A percentile compares a stretch with the other conserved stretches of the same genome.
phyloP scores from a whole-genome alignment of 371 early-diverging fungal genomes.

The Mortierella sp. region DNA sequence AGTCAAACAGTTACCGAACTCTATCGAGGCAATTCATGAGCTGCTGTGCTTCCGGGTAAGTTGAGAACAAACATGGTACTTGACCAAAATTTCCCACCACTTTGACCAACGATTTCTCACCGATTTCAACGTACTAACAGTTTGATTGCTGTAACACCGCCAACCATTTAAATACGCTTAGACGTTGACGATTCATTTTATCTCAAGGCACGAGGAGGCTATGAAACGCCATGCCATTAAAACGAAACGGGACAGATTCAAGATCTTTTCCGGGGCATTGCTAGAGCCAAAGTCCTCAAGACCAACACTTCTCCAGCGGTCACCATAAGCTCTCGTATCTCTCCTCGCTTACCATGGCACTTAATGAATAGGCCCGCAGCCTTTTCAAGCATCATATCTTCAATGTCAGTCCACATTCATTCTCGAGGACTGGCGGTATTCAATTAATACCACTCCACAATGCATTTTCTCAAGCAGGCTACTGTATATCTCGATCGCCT shows the following conservation, averaged over 20 bases:
- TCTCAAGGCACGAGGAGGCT: conserved; percentile 1
- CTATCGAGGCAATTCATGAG: conserved; percentile 16
- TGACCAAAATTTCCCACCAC: not conserved
- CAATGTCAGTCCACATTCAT: not conserved
- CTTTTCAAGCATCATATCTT: not conserved
- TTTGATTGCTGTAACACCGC: not conserved
- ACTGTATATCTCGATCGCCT: conserved; percentile 1
- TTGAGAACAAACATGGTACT: not conserved
- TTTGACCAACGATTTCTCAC: not conserved
- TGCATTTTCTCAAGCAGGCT: not conserved
- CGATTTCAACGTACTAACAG: not conserved
- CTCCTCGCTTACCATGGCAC: not conserved
- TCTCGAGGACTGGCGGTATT: conserved; percentile 2
- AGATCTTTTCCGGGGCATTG: conserved; percentile 2
- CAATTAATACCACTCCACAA: not conserved
- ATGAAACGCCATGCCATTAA: conserved; percentile 2
- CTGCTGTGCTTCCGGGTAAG: conserved; percentile 21
- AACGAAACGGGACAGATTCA: conserved; percentile 3
- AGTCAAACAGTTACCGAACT: conserved; percentile 11
- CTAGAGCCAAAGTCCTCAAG: conserved; percentile 2
- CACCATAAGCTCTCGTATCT: conserved; percentile 1
- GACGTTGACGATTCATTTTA: not conserved
- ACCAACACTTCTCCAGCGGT: not conserved
- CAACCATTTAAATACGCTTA: not conserved
- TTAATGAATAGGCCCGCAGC: not conserved